Base-by-base conservation (phyloP, 2,329 filamentous ascomycete species). In the Arthrobotrys iridis region DNA sequence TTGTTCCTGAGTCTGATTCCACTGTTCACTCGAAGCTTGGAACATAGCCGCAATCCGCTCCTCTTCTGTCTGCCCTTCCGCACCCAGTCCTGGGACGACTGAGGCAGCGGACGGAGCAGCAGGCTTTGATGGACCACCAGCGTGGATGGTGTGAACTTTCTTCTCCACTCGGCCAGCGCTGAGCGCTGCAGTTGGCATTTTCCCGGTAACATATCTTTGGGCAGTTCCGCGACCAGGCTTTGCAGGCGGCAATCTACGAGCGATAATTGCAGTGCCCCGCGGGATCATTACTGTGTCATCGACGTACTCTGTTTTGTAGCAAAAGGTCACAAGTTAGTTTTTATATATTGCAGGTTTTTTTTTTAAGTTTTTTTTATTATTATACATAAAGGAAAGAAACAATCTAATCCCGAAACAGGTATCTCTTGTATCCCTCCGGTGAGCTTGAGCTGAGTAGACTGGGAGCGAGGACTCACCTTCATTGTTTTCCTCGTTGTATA, bases 251-350 rank as follows among this genome's bases (percentile, higher is more conserved):
- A 95, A 86, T 76, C 95, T 89, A 74, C 92, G 90, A 41, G 93
- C 95, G 78, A 97, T 90, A 68, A 99, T 93, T 0, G 93, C 96
- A 1, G 93, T 97, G 15, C 95, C 96, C 79, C 95, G 91, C 46
- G 94, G 92, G 62, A 99, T 97, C 79, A 97, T 93, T n/a, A 91
- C 92, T 0, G 95, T 98, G 81, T 99, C 95, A 85, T 99, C 95
- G 79, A 97, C 92, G 81, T 98, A 98, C 83, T 96, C 95, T 97
- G 80, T 13, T 41, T 71, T 28, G 40, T 30, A 37, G 40, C 64
- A 5, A 22, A n/a, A 46, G 26, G 30, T 18, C 37, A 63, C 20
- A 8, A 30, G 57, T 64, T 55, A 57, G 57, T 40, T 57, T 37
- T 1, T 55, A 22, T 55, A 55, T 55, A 55, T 55, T 55, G 30